Evolutionary conservation across 805 yeast genomes (phyloP), one percentile per base, ranked within the genome.

Genomic region (Monosporozyma servazzii): DNA sequence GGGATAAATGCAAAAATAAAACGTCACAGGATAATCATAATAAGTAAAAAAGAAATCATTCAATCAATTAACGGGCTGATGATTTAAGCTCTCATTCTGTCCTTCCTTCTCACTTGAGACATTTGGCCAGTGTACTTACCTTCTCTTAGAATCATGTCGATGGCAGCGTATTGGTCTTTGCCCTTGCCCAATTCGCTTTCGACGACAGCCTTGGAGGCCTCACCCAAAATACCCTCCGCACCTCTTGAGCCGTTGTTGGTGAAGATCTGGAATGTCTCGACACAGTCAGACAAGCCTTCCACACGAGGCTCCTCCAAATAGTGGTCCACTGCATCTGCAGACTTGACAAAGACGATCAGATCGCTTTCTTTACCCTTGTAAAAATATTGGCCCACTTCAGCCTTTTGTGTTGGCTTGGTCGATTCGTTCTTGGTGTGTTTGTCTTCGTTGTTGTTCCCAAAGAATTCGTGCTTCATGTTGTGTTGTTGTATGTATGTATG

Each of bases 301-400:
- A 75, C 58, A 1, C 71, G 53, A 39, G 79, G 79, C 6, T 55
- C 29, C 44, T 51, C 43, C 47, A 53, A 30, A 37, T 59, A 59
- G 39, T 75, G 70, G 3, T 77, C 63, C 33, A 75, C 74, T 2
- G 71, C 71, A 0, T 76, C 80, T 11, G 67, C 65, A 48, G 81
- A 78, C 47, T 82, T 85, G 11, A 77, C 76, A 64, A 86, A 84
- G 42, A 84, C 75, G 41, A 82, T 72, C 54, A 86, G 83, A 65
- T 86, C 95, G 49, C 75, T 68, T 47, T 74, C 73, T 3, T 71
- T 48, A 54, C 95, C 95, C 65, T 81, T 80, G 73, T 77, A 83
- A 60, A 82, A 82, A 48, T 79, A 70, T 66, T 77, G 84, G 53
- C 63, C 57, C 52, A 76, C 76, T 37, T 55, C 53, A 23, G 71